These are phyloP conservation scores for Mortierella sp. DNA, from an alignment of 371 early-diverging fungal species.

Conservation along the genomic window DNA sequence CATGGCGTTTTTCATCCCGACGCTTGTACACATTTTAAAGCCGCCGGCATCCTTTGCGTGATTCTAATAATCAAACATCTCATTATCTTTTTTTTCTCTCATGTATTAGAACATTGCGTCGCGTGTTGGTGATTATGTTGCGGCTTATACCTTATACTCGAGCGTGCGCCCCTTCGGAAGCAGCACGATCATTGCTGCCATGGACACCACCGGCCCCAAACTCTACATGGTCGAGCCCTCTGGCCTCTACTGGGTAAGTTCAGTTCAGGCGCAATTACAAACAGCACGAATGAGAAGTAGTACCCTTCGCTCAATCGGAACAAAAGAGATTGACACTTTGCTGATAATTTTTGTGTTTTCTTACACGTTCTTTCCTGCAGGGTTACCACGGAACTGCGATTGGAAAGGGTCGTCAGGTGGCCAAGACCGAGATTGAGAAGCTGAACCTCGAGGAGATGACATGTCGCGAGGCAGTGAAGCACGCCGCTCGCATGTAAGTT, in stretches of 20 bases:
- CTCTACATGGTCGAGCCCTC: constrained; percentile 98
- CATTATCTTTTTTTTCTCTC: neutral
- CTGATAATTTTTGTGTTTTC: neutral
- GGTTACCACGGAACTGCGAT: constrained; percentile 96
- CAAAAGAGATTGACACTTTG: neutral
- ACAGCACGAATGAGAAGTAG: too few species aligned
- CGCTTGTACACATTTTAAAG: too few species aligned
- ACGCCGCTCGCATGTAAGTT: constrained; percentile 93
- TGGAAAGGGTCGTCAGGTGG: constrained; percentile 97
- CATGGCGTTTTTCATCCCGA: neutral
- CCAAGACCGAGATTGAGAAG: constrained; percentile 98
- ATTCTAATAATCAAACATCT: neutral
- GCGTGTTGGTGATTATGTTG: constrained; percentile 92
- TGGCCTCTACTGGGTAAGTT: constrained; percentile 91
- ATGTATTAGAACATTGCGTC: constrained; percentile 86
- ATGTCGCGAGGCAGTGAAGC: constrained; percentile 91
- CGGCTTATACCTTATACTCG: constrained; percentile 97
- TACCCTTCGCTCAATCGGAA: too few species aligned
- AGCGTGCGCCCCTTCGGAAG: constrained; percentile 98
- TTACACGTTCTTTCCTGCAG: constrained; percentile 50
- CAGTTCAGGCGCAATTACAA: too few species aligned
- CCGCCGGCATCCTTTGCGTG: neutral
- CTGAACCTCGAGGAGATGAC: constrained; percentile 89
- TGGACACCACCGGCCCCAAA: constrained; percentile 87
- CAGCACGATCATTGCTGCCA: constrained; percentile 84